Evolutionary conservation across 805 yeast genomes (phyloP).

Genomic region (Kodamaea neixiangensis): DNA sequence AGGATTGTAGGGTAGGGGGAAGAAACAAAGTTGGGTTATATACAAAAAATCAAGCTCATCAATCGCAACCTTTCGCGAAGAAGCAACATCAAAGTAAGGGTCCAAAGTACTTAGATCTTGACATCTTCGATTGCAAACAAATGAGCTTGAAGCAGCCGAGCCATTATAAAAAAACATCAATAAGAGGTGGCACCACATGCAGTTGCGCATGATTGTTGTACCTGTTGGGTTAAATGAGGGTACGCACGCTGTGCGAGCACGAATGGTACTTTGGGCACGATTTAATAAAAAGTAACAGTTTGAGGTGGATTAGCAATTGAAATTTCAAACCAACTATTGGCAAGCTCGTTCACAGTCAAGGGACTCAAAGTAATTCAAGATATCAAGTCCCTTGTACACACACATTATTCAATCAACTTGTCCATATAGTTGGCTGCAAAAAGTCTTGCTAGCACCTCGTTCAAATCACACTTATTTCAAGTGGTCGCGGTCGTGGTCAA

Average conservation of each 20-base stretch:
- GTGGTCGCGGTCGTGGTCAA: constrained; percentile 3
- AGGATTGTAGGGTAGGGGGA: constrained; percentile 5
- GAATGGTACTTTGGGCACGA: not conserved
- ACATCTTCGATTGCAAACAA: not conserved
- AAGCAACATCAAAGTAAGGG: constrained; percentile 8
- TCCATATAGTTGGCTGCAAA: not conserved
- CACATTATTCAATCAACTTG: constrained; percentile 19
- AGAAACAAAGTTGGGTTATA: constrained; percentile 8
- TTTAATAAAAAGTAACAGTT: not conserved
- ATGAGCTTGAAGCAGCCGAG: constrained; percentile 10
- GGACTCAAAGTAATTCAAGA: constrained; percentile 8
- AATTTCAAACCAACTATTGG: not conserved
- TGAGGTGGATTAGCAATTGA: not conserved
- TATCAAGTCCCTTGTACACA: constrained; percentile 15
- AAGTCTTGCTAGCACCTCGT: not conserved
- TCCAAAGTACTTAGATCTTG: constrained; percentile 7
- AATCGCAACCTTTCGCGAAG: not conserved
- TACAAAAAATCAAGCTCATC: not conserved
- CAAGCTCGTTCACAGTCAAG: constrained; percentile 7
- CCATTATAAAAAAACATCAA: constrained; percentile 11
- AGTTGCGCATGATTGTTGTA: not conserved
- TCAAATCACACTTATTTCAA: constrained; percentile 3
- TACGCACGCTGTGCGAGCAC: too few relatives aligned
- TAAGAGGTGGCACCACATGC: constrained; percentile 1
- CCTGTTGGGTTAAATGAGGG: not conserved